These are phyloP conservation scores for Lentinus polychrous DNA, from an alignment of 1,284 basidiomycete genomes.

Conservation along the genomic window DNA sequence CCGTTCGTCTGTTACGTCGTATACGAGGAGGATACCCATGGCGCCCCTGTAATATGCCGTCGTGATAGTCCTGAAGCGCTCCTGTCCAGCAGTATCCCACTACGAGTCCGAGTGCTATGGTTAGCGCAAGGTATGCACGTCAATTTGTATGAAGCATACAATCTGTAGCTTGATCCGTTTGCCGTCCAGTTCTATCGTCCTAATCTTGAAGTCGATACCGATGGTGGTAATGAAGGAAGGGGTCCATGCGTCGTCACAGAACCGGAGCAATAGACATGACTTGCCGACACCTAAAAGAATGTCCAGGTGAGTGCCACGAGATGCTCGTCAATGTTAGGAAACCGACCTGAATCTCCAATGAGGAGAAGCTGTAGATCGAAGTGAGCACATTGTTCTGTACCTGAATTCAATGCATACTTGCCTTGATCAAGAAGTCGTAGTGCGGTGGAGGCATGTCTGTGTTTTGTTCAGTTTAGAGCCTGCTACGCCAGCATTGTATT, in stretches of 20 bases:
- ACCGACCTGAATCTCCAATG: conserved; percentile 89
- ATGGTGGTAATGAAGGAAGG: conserved; percentile 99
- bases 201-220: conserved; percentile 95
- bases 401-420: conserved; percentile 17
- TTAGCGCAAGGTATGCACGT: background rate
- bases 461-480: no score
- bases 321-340: conserved; percentile 12
- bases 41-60: conserved; percentile 99
- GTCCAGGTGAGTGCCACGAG: conserved; percentile 1
- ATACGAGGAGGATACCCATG: conserved; percentile 98
- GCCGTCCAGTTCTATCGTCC: conserved; percentile 93
- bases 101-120: conserved; percentile 25
- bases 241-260: conserved; percentile 99
- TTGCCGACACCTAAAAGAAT: conserved; percentile 81
- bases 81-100: conserved; percentile 99
- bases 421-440: conserved; percentile 93
- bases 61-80: conserved; percentile 98
- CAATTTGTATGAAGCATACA: conserved; percentile 40
- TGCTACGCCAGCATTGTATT: no score
- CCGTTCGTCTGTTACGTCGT: conserved; percentile 97
- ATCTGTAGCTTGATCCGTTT: conserved; percentile 97
- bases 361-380: conserved; percentile 68
- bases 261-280: conserved; percentile 95
- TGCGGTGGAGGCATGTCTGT: conserved; percentile 72
- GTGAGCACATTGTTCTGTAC: background rate